phyloP scores from a whole-genome alignment of 1,139 yeast species.

The Candida gigantensis region DNA sequence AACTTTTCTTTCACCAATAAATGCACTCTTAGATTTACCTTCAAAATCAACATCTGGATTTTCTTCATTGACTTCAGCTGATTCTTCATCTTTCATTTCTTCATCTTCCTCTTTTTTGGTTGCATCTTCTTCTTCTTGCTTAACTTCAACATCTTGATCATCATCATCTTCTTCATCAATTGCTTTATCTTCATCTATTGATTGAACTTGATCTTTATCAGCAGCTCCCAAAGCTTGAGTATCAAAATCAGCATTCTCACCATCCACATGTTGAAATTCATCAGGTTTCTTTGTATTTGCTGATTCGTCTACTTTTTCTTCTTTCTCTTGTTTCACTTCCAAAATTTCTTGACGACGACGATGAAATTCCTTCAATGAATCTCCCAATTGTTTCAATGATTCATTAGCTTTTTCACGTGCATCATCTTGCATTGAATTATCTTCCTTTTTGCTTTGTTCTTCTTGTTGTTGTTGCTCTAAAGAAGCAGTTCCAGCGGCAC shows the following conservation, averaged over 20 bases:
- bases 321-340: constrained; percentile 52
- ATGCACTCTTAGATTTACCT: constrained; percentile 55
- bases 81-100: constrained; percentile 19
- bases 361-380: constrained; percentile 86
- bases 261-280: constrained; percentile 90
- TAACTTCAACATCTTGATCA: constrained; percentile 22
- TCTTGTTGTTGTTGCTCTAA: constrained; percentile 39
- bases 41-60: constrained; percentile 48
- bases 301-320: constrained; percentile 34
- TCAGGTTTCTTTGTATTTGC: constrained; percentile 69
- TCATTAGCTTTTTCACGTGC: constrained; percentile 77
- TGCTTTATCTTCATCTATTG: constrained; percentile 81
- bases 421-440: constrained; percentile 48
- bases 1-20: constrained; percentile 55
- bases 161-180: constrained; percentile 63
- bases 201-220: constrained; percentile 72
- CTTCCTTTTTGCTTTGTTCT: constrained; percentile 31
- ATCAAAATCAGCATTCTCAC: constrained; percentile 70
- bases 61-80: constrained; percentile 15
- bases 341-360: constrained; percentile 85
- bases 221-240: constrained; percentile 96
- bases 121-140: constrained; percentile 21
- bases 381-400: constrained; percentile 85
- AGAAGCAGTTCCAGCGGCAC: constrained; percentile 67
- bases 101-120: constrained; percentile 25